phyloP scores from a whole-genome alignment of 2,329 filamentous ascomycete species.

The Colletotrichum chlorophyti region DNA sequence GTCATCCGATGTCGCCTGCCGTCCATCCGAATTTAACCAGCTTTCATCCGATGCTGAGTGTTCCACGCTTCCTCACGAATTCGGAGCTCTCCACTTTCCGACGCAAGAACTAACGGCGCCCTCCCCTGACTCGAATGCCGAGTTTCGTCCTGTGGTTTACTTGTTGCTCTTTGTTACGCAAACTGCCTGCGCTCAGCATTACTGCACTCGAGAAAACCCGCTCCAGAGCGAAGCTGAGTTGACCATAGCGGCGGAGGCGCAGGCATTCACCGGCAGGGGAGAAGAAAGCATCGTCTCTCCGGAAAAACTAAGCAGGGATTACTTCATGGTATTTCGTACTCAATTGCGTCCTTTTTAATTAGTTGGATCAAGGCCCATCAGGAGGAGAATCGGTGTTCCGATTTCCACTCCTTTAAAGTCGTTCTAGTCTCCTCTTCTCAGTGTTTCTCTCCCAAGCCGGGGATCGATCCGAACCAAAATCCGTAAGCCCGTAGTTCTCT shows the following conservation, averaged over 20 bases:
- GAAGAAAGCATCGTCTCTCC: neutral
- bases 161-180: neutral
- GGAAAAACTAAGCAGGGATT: slow-evolving; percentile 5
- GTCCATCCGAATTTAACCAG: too few relatives aligned
- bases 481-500: slow-evolving; percentile 19
- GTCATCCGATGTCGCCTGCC: slow-evolving; percentile 20
- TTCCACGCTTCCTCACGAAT: neutral
- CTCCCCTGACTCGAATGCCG: slow-evolving; percentile 21
- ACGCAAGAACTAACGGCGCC: slow-evolving; percentile 1
- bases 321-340: neutral
- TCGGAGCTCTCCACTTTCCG: slow-evolving; percentile 21
- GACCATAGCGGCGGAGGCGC: neutral
- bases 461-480: slow-evolving; percentile 20
- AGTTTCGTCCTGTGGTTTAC: slow-evolving; percentile 15
- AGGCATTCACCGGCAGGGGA: neutral
- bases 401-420: slow-evolving; percentile 8
- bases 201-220: neutral
- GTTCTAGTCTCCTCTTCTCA: slow-evolving; percentile 6
- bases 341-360: slow-evolving; percentile 9
- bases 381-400: slow-evolving; percentile 3
- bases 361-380: neutral
- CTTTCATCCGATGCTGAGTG: slow-evolving; percentile 3
- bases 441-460: neutral
- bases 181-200: neutral
- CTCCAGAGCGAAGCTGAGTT: neutral